Percentiles rank a stretch among this genome's conserved stretches.
Evolutionary conservation across 495 filamentous ascomycete species (phyloP).

Genomic region (Lophiotrema nucula): DNA sequence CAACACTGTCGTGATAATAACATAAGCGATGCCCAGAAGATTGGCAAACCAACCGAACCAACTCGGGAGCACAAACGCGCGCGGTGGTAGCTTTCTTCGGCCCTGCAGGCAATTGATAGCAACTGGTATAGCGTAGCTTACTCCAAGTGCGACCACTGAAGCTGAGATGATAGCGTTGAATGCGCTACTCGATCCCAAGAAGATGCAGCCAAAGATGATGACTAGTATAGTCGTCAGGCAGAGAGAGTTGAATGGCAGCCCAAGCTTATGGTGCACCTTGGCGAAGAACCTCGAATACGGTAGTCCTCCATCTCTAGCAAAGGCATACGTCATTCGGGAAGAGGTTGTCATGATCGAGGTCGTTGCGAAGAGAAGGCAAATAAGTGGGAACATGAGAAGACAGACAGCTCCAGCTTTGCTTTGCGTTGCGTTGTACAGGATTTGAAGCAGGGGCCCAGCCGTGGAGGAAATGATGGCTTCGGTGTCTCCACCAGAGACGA

Average conservation of each 20-base stretch:
- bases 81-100: constrained; percentile 61
- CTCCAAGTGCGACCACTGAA: constrained; percentile 66
- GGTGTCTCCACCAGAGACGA: constrained; percentile 57
- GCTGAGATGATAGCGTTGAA: constrained; percentile 70
- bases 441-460: constrained; percentile 66
- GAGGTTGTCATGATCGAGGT: constrained; percentile 74
- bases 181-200: constrained; percentile 68
- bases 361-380: constrained; percentile 70
- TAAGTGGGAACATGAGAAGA: constrained; percentile 69
- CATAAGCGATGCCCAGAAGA: constrained; percentile 63
- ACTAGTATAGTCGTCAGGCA: constrained; percentile 63
- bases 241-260: constrained; percentile 69
- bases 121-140: constrained; percentile 73
- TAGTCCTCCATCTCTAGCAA: constrained; percentile 69
- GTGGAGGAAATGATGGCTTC: constrained; percentile 59
- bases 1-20: constrained; percentile 66
- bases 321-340: constrained; percentile 75
- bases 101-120: constrained; percentile 65
- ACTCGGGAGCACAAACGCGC: constrained; percentile 60
- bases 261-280: constrained; percentile 59
- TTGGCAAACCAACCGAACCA: constrained; percentile 63
- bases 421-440: constrained; percentile 66
- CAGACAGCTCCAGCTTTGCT: constrained; percentile 66
- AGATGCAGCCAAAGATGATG: constrained; percentile 69
- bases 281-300: constrained; percentile 66